These are phyloP conservation scores for Marasmius fiardii DNA, from an alignment of 1,284 basidiomycete genomes.

Conservation along the genomic window DNA sequence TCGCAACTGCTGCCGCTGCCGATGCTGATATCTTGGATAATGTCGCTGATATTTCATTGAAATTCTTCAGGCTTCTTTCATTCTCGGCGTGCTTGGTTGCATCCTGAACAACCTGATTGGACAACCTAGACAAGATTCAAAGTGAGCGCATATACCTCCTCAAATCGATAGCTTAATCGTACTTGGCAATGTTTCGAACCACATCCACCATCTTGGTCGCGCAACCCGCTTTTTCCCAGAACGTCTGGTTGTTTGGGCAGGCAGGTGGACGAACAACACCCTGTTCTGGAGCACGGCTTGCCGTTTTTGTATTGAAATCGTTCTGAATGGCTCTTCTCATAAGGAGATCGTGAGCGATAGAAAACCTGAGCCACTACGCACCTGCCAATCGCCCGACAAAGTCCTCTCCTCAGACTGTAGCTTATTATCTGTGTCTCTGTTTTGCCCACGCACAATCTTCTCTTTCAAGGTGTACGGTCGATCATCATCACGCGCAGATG, in stretches of 20 bases:
- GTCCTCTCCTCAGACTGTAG: too few relatives aligned
- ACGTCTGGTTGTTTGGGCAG: too few relatives aligned
- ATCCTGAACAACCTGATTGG: slow-evolving; percentile 40
- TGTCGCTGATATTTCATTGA: slow-evolving; percentile 42
- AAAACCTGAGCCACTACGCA: too few relatives aligned
- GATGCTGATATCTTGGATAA: slow-evolving; percentile 40
- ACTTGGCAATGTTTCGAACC: slow-evolving; percentile 41
- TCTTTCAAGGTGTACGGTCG: neutral
- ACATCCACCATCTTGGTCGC: slow-evolving; percentile 20
- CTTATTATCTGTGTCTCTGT: neutral
- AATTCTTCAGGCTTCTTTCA: slow-evolving; percentile 39
- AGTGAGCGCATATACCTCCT: neutral
- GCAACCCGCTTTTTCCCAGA: too few relatives aligned
- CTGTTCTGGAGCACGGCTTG: too few relatives aligned
- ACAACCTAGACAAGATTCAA: slow-evolving; percentile 34
- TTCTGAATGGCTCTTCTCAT: too few relatives aligned
- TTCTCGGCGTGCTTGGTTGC: slow-evolving; percentile 37
- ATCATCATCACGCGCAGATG: neutral
- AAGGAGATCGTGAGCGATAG: too few relatives aligned
- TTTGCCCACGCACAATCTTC: neutral
- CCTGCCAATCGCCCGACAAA: too few relatives aligned
- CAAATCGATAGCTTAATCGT: slow-evolving; percentile 10
- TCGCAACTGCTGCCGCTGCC: slow-evolving; percentile 36
- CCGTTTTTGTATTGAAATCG: too few relatives aligned
- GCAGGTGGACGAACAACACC: neutral